phyloP scores from a whole-genome alignment of 1,284 basidiomycete genomes.

The Ganoderma lingzhi region DNA sequence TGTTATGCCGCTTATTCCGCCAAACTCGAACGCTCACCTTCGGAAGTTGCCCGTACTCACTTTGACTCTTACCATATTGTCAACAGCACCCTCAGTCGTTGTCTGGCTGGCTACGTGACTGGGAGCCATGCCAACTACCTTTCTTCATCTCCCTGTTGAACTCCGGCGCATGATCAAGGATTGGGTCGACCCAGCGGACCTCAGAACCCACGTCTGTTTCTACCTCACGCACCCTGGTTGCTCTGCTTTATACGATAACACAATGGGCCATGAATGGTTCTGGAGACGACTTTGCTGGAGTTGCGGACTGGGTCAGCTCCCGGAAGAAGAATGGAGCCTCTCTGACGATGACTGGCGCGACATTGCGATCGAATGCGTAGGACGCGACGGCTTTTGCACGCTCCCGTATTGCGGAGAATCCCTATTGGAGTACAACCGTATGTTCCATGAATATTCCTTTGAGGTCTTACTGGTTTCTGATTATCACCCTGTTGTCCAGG shows the following conservation, averaged over 20 bases:
- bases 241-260: slow-evolving; percentile 5
- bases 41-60: too few species aligned
- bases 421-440: slow-evolving; percentile 22
- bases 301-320: slow-evolving; percentile 3
- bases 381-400: slow-evolving; percentile 11
- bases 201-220: slow-evolving; percentile 35
- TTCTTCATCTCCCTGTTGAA: slow-evolving; percentile 26
- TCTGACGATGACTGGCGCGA: slow-evolving; percentile 5
- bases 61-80: too few species aligned
- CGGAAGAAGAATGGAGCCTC: background rate
- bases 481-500: background rate
- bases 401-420: slow-evolving; percentile 7
- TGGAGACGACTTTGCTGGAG: slow-evolving; percentile 14
- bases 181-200: slow-evolving; percentile 26
- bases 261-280: background rate
- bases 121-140: too few species aligned
- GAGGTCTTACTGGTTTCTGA: background rate
- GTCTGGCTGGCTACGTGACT: background rate
- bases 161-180: slow-evolving; percentile 30
- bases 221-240: slow-evolving; percentile 13
- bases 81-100: background rate
- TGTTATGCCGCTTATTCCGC: too few species aligned
- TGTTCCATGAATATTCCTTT: background rate
- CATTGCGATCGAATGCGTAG: slow-evolving; percentile 14
- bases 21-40: too few species aligned